Percentiles rank a stretch among this genome's conserved stretches.
Conservation (phyloP, 2,329 filamentous ascomycete genomes). For the Corniculantispora saksenae region DNA sequence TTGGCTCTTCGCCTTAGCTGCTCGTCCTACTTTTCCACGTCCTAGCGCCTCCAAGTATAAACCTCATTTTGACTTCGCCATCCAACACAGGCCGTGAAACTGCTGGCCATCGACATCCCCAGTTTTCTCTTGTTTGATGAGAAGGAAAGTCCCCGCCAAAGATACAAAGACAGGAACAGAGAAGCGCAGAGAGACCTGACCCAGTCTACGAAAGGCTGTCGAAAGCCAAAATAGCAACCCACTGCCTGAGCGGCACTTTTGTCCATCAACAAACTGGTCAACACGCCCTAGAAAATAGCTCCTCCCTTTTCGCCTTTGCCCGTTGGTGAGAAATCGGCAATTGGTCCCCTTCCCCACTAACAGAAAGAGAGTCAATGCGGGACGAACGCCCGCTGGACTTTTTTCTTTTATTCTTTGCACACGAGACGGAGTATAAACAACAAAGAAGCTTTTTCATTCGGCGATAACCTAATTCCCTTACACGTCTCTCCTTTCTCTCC, state of each 20-base stretch:
- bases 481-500: neutral
- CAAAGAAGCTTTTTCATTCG: neutral
- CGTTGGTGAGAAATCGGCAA: neutral
- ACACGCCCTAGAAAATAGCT: too few relatives aligned
- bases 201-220: neutral
- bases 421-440: neutral
- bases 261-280: neutral
- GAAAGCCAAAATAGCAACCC: neutral
- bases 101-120: neutral
- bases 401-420: neutral
- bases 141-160: neutral
- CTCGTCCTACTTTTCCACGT: too few relatives aligned
- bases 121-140: neutral
- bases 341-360: neutral
- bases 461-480: neutral
- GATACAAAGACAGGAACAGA: neutral
- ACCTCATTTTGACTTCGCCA: too few relatives aligned
- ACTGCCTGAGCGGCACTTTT: neutral
- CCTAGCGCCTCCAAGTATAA: too few relatives aligned
- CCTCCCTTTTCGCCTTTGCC: neutral
- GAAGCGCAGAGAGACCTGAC: neutral
- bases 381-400: neutral
- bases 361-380: slow-evolving; percentile 7
- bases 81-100: too few relatives aligned
- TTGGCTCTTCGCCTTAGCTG: too few relatives aligned